Evolutionary conservation across 495 filamentous ascomycete genomes (phyloP).

Genomic region (Tuber aestivum): DNA sequence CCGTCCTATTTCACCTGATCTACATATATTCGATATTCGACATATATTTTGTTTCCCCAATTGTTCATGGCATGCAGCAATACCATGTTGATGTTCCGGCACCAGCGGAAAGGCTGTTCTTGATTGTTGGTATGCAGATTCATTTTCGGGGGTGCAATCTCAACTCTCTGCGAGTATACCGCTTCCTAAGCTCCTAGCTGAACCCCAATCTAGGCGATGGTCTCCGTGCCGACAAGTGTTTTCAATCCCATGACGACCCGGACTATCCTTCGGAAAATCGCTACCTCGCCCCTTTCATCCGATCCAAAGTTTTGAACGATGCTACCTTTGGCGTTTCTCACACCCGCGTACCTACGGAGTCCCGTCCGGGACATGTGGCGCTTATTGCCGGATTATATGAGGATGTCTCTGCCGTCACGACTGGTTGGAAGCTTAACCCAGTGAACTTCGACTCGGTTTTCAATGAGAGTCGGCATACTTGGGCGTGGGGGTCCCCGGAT

Average conservation of each 20-base stretch:
- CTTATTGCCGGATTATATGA: slow-evolving; percentile 97
- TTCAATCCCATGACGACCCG: slow-evolving; percentile 88
- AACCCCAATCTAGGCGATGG: slow-evolving; percentile 62
- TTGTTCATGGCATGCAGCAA: slow-evolving; percentile 88
- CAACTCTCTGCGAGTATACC: slow-evolving; percentile 33
- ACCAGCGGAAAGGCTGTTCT: slow-evolving; percentile 81
- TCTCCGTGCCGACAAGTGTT: slow-evolving; percentile 94
- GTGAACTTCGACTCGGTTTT: slow-evolving; percentile 99
- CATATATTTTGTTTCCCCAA: slow-evolving; percentile 97
- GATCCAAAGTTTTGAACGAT: slow-evolving; percentile 75
- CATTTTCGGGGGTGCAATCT: slow-evolving; percentile 5
- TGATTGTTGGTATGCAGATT: slow-evolving; percentile 72
- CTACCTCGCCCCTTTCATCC: slow-evolving; percentile 86
- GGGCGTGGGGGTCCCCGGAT: slow-evolving; percentile 98
- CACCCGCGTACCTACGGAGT: slow-evolving; percentile 95
- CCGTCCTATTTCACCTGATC: slow-evolving; percentile 86
- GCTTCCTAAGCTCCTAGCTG: slow-evolving; percentile 35
- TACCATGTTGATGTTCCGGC: slow-evolving; percentile 61
- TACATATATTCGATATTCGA: slow-evolving; percentile 98
- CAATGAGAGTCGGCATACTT: slow-evolving; percentile 92
- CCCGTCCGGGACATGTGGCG: slow-evolving; percentile 92
- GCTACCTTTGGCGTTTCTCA: slow-evolving; percentile 99
- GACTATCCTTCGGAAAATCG: slow-evolving; percentile 57
- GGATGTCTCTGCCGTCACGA: slow-evolving; percentile 94
- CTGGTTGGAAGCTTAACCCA: slow-evolving; percentile 97